phyloP scores from a whole-genome alignment of 1,284 basidiomycete genomes.

The Cryptococcus sp. region DNA sequence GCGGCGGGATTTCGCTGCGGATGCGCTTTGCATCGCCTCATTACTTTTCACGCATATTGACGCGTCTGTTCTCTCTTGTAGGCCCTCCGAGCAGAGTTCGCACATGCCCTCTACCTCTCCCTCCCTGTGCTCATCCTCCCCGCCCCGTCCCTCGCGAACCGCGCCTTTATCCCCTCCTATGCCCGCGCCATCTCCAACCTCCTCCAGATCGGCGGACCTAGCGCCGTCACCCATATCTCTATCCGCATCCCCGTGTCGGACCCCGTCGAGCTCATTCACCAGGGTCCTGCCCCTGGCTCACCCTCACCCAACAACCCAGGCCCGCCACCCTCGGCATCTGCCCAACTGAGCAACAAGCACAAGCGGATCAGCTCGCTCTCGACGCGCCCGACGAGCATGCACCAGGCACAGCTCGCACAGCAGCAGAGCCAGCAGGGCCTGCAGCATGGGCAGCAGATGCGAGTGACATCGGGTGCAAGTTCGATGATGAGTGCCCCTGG shows the following conservation, averaged over 20 bases:
- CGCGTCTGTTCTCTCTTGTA: conserved; percentile 38
- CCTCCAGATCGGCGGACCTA: conserved; percentile 57
- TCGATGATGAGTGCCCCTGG: conserved; percentile 26
- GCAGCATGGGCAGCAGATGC: conserved; percentile 7
- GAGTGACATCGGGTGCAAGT: conserved; percentile 23
- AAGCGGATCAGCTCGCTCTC: conserved; percentile 44
- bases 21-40: neutral
- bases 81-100: conserved; percentile 90
- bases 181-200: conserved; percentile 82
- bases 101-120: conserved; percentile 89
- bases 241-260: conserved; percentile 47
- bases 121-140: conserved; percentile 82
- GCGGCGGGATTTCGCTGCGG: neutral
- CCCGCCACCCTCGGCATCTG: conserved; percentile 1
- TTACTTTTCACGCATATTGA: neutral
- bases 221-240: conserved; percentile 57
- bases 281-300: conserved; percentile 21
- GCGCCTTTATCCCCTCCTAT: conserved; percentile 81
- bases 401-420: conserved; percentile 26
- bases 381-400: conserved; percentile 37
- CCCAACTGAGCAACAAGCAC: conserved; percentile 26
- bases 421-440: neutral
- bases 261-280: conserved; percentile 1
- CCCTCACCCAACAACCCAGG: conserved; percentile 36
- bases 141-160: conserved; percentile 69